Base-by-base conservation (phyloP, 1,284 basidiomycete genomes). In the Leccinum laetum region DNA sequence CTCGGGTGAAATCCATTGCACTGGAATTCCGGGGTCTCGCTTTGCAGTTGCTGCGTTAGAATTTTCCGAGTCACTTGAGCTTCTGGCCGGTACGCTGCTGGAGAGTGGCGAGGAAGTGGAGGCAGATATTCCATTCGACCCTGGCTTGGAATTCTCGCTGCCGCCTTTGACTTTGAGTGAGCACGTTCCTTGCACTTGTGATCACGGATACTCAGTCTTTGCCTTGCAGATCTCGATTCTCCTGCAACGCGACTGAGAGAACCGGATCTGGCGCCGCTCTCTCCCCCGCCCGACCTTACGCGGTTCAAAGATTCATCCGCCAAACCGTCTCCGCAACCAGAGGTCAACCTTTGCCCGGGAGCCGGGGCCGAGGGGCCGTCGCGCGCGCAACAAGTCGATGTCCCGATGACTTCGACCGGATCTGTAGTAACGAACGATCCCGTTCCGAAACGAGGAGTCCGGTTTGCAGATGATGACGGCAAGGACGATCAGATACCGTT, bases 1-100 rank as follows among this genome's bases (percentile, higher is more conserved):
- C 56, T 77, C 72, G 46, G 72, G 75, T 59, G 69, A 76, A 32
- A 68, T 86, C 60, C 68, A 75, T 41, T 69, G 76, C 61, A 78
- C 76, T 32, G 79, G 76, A 32, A 80, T 91, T 53, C 70, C 81
- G 65, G 79, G 86, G 71, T 74, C 82, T 64, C 65, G 80, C 5
- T 77, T 85, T 24, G 90, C 87, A n/a, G 88, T 93, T 53, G 87
- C 89, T 61, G 87, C 87, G 53, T 80, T 93, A 58, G 91, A 93
- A 70, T 89, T 86, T 69, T 90, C 91, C 11, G 84, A 86, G 64
- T 75, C 80, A 21, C 72, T 92, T 29, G 90, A 93, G 69, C 77
- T 83, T 24, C 79, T 92, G 75, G 86, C 84, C 32, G 84, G 81
- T 16, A 69, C 80, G 9, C 62, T 74, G 9, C 41, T 60, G 8